Conservation (phyloP, 441 rosid genomes). For the Arabidopsis lyrata region DNA sequence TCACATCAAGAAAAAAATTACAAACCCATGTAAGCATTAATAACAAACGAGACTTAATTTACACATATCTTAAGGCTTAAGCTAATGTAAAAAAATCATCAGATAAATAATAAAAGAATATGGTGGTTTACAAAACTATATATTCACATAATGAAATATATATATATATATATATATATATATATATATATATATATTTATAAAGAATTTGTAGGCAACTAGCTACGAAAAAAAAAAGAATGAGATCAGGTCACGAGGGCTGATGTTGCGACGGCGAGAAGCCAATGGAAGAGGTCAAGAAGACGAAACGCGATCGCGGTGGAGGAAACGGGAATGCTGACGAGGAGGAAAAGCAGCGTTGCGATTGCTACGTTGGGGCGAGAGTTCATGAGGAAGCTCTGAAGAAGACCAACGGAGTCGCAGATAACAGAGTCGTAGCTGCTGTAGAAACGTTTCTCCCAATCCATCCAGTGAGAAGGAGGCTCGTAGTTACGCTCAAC, state of each 20-base stretch:
- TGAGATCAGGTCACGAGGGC: conserved; percentile 20
- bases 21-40: neutral
- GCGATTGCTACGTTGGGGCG: conserved; percentile 68
- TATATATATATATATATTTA: too few species aligned
- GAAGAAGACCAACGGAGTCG: conserved; percentile 55
- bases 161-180: too few species aligned
- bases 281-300: conserved; percentile 30
- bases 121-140: neutral
- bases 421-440: conserved; percentile 61
- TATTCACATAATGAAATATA: neutral
- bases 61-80: neutral
- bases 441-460: conserved; percentile 70
- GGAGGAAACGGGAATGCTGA: conserved; percentile 60
- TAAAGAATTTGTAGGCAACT: neutral
- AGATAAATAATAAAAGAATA: conserved; percentile 29
- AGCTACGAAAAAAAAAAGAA: neutral
- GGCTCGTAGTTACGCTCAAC: conserved; percentile 70
- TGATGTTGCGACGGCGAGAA: conserved; percentile 8
- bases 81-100: neutral
- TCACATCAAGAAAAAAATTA: neutral
- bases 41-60: neutral
- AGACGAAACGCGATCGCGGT: conserved; percentile 43
- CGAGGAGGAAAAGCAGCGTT: conserved; percentile 44
- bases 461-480: conserved; percentile 74
- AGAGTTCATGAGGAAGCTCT: conserved; percentile 63